Conservation (phyloP, 2,329 filamentous ascomycete species). For the Mariannaea elegans region DNA sequence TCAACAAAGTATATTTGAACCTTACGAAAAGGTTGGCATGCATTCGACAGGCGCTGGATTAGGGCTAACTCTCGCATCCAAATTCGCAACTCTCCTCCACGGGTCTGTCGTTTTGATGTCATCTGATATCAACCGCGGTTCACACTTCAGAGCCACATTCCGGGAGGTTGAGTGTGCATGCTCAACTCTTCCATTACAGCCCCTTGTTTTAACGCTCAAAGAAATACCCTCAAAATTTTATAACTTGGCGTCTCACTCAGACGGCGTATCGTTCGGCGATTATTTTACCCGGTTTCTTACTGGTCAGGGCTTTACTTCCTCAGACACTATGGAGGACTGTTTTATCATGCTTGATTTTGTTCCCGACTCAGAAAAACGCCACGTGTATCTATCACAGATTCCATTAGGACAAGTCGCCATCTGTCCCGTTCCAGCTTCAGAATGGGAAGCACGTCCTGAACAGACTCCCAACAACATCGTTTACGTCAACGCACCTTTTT, state of each 20-base stretch:
- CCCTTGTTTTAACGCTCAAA: neutral
- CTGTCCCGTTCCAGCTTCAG: constrained; percentile 24
- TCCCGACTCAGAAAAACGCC: constrained; percentile 10
- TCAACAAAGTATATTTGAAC: constrained; percentile 51
- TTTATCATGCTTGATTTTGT: constrained; percentile 28
- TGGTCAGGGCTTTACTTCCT: constrained; percentile 14
- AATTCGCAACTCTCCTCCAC: constrained; percentile 51
- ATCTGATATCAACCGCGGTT: constrained; percentile 47
- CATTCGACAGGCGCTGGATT: constrained; percentile 52
- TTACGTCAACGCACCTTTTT: constrained; percentile 26
- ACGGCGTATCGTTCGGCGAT: neutral
- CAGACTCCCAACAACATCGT: constrained; percentile 17
- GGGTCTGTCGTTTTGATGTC: constrained; percentile 49
- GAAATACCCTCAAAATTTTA: constrained; percentile 20
- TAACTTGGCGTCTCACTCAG: neutral
- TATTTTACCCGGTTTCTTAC: constrained; percentile 18
- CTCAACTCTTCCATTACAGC: neutral
- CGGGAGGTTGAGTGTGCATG: constrained; percentile 5
- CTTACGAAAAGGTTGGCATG: constrained; percentile 52
- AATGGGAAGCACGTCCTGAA: neutral
- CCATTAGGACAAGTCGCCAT: constrained; percentile 19
- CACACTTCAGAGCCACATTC: constrained; percentile 48
- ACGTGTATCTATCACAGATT: neutral
- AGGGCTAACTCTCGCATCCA: constrained; percentile 52
- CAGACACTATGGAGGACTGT: neutral